These are phyloP conservation scores for Trichoderma asperelloides DNA, from an alignment of 495 filamentous ascomycete species.

Conservation along the genomic window DNA sequence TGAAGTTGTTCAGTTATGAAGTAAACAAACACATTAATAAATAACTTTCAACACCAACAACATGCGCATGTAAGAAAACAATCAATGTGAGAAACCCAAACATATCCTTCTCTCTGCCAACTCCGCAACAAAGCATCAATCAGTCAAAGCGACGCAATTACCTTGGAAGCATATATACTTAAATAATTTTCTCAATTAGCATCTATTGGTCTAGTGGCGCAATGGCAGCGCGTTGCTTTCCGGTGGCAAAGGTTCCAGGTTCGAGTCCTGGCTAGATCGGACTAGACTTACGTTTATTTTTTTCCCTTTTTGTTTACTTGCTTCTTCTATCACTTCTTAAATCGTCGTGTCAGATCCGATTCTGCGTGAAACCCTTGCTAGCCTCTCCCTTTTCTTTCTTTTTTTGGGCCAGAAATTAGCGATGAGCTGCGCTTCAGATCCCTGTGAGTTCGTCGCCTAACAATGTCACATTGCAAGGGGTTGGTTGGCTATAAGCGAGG, in stretches of 20 bases:
- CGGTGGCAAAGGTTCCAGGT: constrained; percentile 10
- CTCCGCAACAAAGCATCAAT: too few species aligned
- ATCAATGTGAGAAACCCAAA: too few species aligned
- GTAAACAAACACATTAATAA: too few species aligned
- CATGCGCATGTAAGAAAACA: too few species aligned
- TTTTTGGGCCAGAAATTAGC: too few species aligned
- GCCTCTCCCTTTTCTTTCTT: neutral
- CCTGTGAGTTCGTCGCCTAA: neutral
- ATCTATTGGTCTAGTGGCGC: constrained; percentile 7
- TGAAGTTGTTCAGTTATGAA: too few species aligned
- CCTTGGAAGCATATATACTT: neutral
- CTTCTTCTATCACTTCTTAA: neutral
- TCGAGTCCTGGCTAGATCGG: constrained; percentile 11
- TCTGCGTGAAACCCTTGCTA: neutral
- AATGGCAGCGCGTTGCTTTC: constrained; percentile 10
- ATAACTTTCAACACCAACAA: too few species aligned
- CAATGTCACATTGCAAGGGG: neutral
- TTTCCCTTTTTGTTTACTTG: neutral
- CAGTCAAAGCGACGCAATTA: too few species aligned
- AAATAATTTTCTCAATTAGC: neutral
- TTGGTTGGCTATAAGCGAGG: neutral
- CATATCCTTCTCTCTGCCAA: too few species aligned
- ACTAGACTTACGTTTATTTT: constrained; percentile 2
- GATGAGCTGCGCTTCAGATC: too few species aligned
- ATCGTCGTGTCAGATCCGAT: neutral